phyloP scores from a whole-genome alignment of 257 asterid species.

The Penstemon eatonii region DNA sequence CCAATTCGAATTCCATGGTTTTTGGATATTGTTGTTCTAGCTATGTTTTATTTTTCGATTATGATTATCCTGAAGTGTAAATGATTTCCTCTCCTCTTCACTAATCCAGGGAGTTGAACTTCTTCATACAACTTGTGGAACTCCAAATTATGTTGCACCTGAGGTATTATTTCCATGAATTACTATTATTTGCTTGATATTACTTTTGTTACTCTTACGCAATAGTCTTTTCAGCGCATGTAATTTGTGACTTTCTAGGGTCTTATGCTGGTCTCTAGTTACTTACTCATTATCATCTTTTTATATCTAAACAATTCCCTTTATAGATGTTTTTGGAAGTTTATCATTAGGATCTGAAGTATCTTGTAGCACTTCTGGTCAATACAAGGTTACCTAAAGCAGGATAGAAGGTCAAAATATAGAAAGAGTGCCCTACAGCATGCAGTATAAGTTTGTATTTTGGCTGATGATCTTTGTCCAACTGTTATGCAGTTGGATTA shows the following conservation, averaged over 20 bases:
- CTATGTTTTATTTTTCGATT: conserved; percentile 15
- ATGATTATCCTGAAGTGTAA: conserved; percentile 8
- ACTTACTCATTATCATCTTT: neutral
- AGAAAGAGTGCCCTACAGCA: conserved; percentile 8
- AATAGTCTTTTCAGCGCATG: conserved; percentile 17
- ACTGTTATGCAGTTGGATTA: neutral
- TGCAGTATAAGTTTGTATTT: neutral
- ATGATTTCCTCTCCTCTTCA: conserved; percentile 12
- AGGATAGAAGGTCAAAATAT: neutral
- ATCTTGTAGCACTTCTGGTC: too few relatives aligned
- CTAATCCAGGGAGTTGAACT: conserved; percentile 79
- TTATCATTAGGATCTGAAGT: too few relatives aligned
- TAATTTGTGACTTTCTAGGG: conserved; percentile 10
- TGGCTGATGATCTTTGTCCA: conserved; percentile 2
- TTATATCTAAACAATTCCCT: neutral
- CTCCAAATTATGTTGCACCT: conserved; percentile 97
- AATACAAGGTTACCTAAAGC: neutral
- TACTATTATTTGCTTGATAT: conserved; percentile 21
- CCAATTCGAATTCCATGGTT: conserved; percentile 3
- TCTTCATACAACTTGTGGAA: conserved; percentile 95
- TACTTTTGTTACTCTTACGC: neutral
- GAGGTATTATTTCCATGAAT: conserved; percentile 55
- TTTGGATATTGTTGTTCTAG: conserved; percentile 5
- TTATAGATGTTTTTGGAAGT: neutral
- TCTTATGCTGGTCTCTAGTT: conserved; percentile 4